A percentile compares a stretch with the other conserved stretches of the same genome.
phyloP scores from a whole-genome alignment of 805 yeast genomes.

The Tetrapisispora nanseiensis region DNA sequence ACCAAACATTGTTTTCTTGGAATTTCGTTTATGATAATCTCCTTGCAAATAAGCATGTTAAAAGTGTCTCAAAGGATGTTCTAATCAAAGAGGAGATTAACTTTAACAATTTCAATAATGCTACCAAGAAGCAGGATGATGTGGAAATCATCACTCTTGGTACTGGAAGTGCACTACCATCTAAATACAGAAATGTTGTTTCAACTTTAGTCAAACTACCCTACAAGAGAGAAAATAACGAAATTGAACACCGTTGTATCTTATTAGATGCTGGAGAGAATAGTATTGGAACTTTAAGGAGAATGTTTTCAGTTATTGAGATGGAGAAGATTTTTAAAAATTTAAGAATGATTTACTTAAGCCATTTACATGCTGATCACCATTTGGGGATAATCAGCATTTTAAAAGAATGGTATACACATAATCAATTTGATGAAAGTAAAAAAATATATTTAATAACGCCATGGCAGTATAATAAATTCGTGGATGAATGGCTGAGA shows the following conservation, averaged over 20 bases:
- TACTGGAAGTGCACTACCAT: constrained; percentile 88
- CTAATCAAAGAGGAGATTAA: constrained; percentile 25
- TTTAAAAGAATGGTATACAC: constrained; percentile 54
- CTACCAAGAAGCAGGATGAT: constrained; percentile 35
- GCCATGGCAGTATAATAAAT: constrained; percentile 66
- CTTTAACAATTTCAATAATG: constrained; percentile 26
- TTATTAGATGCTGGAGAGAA: constrained; percentile 95
- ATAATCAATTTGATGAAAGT: constrained; percentile 31
- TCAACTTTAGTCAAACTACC: constrained; percentile 74
- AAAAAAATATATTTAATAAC: constrained; percentile 47
- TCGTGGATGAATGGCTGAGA: constrained; percentile 57
- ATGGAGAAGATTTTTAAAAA: constrained; percentile 43
- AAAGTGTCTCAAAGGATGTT: constrained; percentile 13
- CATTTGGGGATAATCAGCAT: constrained; percentile 76
- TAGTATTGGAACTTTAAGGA: constrained; percentile 59
- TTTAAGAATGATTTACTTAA: constrained; percentile 54
- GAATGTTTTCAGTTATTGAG: constrained; percentile 47
- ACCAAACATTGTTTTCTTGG: constrained; percentile 17
- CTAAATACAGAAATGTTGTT: constrained; percentile 74
- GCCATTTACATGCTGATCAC: constrained; percentile 96
- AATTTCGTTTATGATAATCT: constrained; percentile 17
- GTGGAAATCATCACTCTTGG: constrained; percentile 74
- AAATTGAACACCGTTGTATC: constrained; percentile 34
- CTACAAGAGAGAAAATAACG: constrained; percentile 26
- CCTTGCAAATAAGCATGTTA: constrained; percentile 22